Evolutionary conservation across 108 stramenopile genomes (phyloP), one percentile per base, ranked within the genome.

Genomic region (Nitzschia inconspicua): DNA sequence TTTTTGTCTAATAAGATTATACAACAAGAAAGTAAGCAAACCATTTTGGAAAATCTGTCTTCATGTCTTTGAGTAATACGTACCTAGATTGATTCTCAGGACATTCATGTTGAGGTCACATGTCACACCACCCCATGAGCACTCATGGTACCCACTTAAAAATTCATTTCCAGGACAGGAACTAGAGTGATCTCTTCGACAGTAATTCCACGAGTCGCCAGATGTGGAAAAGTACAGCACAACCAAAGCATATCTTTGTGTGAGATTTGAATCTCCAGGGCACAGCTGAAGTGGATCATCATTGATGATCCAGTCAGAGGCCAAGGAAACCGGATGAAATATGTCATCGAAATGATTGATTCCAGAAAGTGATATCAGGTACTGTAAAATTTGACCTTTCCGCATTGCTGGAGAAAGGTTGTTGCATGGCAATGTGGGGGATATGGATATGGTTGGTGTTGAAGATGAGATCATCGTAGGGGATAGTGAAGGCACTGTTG

Each of bases 241-340:
- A 0, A 65, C 72, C 20, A 81, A 36, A 36, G 65, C 53, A 40
- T 82, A 76, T 56, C 77, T 54, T 49, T 81, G 71, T 20, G 42
- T 25, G 1, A 78, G 14, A 39, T 62, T 67, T 27, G n/a, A 19
- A 29, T 81, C 77, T 24, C 44, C 64, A 1, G 80, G 81, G 40
- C 83, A 84, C 27, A 78, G 14, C 44, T 62, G 10, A 1, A 66
- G 23, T 0, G 19, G 22, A 74, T 87, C 86, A 0, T 70, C 68
- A 30, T 65, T 42, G 8, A 73, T 47, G 2, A 87, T 23, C 86
- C 86, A 87, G 11, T 57, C 37, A 6, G 77, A 52, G 8, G 86
- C 86, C 10, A 49, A 10, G 25, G 16, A 57, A 2, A 26, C 55
- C 35, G 65, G 65, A 14, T 54, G 39, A 7, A 48, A 10, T 14